Base-by-base conservation (phyloP, 805 yeast genomes). In the Cyberlindnera xishuangbannaensis region DNA sequence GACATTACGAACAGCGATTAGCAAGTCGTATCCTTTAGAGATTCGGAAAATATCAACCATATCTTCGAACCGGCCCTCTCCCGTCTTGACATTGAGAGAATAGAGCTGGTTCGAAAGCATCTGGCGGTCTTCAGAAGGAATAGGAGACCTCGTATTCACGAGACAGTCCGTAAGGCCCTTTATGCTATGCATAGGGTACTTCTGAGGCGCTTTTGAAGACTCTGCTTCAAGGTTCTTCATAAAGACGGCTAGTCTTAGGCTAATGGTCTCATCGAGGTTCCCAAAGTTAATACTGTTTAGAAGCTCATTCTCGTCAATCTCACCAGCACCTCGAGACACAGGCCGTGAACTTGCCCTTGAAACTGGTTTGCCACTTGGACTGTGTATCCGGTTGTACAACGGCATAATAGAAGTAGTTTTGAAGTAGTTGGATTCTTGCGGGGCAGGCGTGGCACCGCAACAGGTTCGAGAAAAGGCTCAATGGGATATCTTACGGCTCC, bases 211-310 rank as follows among this genome's bases (percentile, higher is more conserved):
- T 25, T 43, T 41, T 6, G 34, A 29, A 11, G 35, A 18, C 16
- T 30, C 39, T 9, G 23, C 23, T 11, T 36, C 40, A 6, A 17
- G 26, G 35, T 16, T 32, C 34, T 21, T 35, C 47, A 30, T 30
- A 23, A 51, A 34, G 3, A 33, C 38, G 9, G 43, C 51, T n/a
- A 51, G 27, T 15, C 55, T 31, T 7, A 41, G 38, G 14, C 47
- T 42, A 18, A 50, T 41, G 28, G 44, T 28, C 30, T 50, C 53
- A 37, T 51, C 55, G 22, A 51, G 25, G 27, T 51, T 51, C 18
- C 46, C 51, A 28, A 49, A 48, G 17, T 37, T 44, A 27, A 51
- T 40, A 19, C 51, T 49, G 17, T 45, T 37, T 8, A 44, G 22
- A 20, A 44, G 34, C 24, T 48, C 51, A 16, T 41, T 31, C 13